Evolutionary conservation across 176 grass and related monocot genomes (phyloP).

Genomic region (Musa schizocarpa): DNA sequence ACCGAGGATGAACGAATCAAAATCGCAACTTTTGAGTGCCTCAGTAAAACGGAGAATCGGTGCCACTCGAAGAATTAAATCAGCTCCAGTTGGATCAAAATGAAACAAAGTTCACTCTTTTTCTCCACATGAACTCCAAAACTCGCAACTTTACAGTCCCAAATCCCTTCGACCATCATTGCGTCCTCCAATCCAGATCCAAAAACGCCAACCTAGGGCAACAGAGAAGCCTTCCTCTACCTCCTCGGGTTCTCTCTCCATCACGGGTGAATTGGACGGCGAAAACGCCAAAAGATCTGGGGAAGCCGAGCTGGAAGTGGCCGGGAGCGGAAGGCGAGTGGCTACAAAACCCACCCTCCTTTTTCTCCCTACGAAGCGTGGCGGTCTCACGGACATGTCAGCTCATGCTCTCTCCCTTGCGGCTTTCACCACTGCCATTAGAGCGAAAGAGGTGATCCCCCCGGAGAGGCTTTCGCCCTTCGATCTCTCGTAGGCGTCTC

Average conservation of each 20-base stretch:
- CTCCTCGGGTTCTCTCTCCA: conserved; percentile 26
- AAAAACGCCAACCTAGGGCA: neutral
- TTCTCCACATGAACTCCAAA: neutral
- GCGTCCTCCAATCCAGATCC: neutral
- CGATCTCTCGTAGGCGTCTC: neutral
- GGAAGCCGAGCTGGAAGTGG: conserved; percentile 51
- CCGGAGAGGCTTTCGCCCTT: neutral
- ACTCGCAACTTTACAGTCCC: neutral
- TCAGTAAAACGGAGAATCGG: no score
- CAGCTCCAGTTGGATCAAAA: neutral
- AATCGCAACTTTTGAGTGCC: neutral
- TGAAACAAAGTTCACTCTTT: neutral
- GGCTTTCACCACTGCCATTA: neutral
- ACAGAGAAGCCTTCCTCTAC: conserved; percentile 12
- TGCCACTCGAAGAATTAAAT: neutral
- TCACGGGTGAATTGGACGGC: conserved; percentile 50
- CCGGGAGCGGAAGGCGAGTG: conserved; percentile 33
- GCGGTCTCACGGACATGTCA: no score
- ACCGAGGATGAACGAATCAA: neutral
- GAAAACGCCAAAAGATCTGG: conserved; percentile 32
- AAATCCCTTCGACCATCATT: neutral
- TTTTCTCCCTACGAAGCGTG: conserved; percentile 4
- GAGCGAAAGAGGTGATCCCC: neutral
- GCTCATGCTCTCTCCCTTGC: no score
- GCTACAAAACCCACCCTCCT: conserved; percentile 16